Evolutionary conservation across 352 stramenopile species (phyloP), one percentile per base, ranked within the genome.

Genomic region (Stramenopiles sp.): DNA sequence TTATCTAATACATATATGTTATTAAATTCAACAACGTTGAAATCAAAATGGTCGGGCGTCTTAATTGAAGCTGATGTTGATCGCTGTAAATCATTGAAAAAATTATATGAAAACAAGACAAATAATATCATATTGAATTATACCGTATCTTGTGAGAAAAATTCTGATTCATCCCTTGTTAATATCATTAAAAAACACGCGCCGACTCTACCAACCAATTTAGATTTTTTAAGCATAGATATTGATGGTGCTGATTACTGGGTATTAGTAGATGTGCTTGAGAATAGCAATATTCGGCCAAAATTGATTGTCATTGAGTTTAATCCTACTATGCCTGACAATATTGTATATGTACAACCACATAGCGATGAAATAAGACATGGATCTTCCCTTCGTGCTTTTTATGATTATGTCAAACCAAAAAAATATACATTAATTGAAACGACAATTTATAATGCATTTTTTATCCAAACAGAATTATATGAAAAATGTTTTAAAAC

Each of bases 281-380:
- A n/a, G n/a, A n/a, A n/a, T n/a, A n/a, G n/a, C n/a, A 89, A 89
- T 83, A 78, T 93, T 31, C 77, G 32, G 63, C 83, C 87, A 27
- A 86, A 86, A 78, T 83, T 93, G 30, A 84, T 90, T 77, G 87
- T 88, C 78, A 87, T 92, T 38, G 87, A 93, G 82, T 91, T 90
- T 81, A 93, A 93, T 82, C 88, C 88, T 6, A 90, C 87, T 53
- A 93, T 93, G 82, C 87, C 87, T 0, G 84, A 89, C 79, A 88
- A 93, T 79, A 78, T 93, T 4, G 83, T 90, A 53, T 93, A 88
- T 79, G 84, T 93, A 73, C 88, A 90, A 81, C 6, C 81, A 83
- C 81, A 88, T 87, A 74, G 79, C 33, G 7, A 79, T 88, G 32
- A 87, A 87, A 79, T 86, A 92, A n/a, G 53, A 69, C 23, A 69